These are phyloP conservation scores for Coemansia sp. DNA, from an alignment of 192 early-diverging fungal species.

Conservation along the genomic window DNA sequence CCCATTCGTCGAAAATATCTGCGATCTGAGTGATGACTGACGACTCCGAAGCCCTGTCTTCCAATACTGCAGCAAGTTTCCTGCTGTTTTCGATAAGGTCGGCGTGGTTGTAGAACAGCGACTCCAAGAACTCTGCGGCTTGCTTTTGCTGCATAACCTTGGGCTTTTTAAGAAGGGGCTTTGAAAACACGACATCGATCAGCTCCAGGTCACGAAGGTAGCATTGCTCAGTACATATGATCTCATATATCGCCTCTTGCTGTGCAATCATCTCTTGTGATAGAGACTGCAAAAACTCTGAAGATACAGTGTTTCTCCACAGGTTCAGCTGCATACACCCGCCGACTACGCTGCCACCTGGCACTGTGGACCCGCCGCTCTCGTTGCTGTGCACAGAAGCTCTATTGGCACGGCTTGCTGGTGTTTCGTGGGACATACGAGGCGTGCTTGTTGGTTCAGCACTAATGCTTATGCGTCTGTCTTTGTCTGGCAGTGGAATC, in stretches of 20 bases:
- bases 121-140: conserved; percentile 64
- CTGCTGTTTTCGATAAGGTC: conserved; percentile 62
- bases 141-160: conserved; percentile 64
- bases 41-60: conserved; percentile 55
- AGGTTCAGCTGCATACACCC: conserved; percentile 41
- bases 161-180: conserved; percentile 51
- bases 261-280: conserved; percentile 26
- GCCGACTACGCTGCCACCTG: conserved; percentile 7
- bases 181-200: conserved; percentile 72
- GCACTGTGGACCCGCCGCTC: conserved; percentile 1
- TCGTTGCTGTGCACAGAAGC: conserved; percentile 7
- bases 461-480: not conserved
- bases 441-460: conserved; percentile 1
- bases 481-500: not conserved
- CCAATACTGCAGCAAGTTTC: conserved; percentile 57
- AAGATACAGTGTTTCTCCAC: conserved; percentile 51
- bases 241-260: conserved; percentile 91
- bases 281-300: conserved; percentile 32
- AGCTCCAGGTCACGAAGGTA: conserved; percentile 86
- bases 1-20: conserved; percentile 77
- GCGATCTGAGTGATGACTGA: conserved; percentile 75
- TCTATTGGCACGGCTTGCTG: not conserved
- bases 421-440: not conserved
- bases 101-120: conserved; percentile 76
- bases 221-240: conserved; percentile 83